Evolutionary conservation across 139 green algal species (phyloP).

Genomic region (Micractinium conductrix): DNA sequence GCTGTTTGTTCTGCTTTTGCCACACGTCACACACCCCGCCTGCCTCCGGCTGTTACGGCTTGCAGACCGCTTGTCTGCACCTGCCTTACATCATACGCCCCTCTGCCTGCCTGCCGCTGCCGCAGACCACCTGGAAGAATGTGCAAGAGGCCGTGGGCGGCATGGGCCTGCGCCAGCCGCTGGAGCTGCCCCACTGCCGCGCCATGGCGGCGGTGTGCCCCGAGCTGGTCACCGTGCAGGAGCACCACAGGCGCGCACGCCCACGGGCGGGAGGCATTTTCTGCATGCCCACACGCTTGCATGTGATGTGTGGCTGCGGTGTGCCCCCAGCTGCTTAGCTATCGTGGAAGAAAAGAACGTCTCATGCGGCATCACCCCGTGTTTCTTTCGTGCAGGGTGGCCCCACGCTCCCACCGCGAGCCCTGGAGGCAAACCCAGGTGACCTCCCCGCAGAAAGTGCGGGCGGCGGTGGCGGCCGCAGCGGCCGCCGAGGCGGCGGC

Average conservation of each 20-base stretch:
- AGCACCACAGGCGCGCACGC: constrained; percentile 37
- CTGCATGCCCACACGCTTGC: no score
- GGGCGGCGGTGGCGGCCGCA: constrained; percentile 3
- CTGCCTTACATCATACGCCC: no score
- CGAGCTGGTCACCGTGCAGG: constrained; percentile 43
- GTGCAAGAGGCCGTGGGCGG: constrained; percentile 18
- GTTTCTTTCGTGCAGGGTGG: not conserved
- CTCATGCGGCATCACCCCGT: not conserved
- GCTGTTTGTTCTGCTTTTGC: no score
- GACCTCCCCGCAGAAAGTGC: constrained; percentile 13
- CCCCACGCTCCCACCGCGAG: constrained; percentile 4
- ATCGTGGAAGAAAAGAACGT: not conserved
- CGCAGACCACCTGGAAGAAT: constrained; percentile 41
- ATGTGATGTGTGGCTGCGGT: not conserved
- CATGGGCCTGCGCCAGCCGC: constrained; percentile 21
- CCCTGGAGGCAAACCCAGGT: constrained; percentile 5
- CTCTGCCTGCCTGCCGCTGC: not conserved
- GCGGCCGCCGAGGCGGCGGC: constrained; percentile 14
- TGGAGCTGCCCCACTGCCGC: constrained; percentile 43
- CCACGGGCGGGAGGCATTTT: no score
- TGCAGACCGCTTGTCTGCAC: not conserved
- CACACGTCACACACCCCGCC: no score
- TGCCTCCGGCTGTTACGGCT: no score
- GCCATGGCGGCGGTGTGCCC: constrained; percentile 56
- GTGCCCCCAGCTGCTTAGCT: not conserved